Conservation (phyloP, 192 early-diverging fungal species). For the Entophlyctis luteolus region DNA sequence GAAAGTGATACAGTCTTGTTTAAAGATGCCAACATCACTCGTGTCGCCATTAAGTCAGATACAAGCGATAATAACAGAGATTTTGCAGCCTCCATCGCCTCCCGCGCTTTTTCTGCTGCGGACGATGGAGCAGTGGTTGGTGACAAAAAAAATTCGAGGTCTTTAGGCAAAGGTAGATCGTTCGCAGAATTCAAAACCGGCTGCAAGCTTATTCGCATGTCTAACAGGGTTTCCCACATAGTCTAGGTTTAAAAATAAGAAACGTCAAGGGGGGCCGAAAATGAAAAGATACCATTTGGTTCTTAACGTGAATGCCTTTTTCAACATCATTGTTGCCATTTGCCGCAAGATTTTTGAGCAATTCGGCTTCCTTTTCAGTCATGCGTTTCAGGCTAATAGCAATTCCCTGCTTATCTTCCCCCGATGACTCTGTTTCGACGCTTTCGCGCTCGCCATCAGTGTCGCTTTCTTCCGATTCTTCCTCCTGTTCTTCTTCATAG, state of each 20-base stretch:
- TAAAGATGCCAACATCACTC: constrained; percentile 15
- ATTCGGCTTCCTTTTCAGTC: constrained; percentile 77
- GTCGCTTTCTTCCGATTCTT: constrained; percentile 25
- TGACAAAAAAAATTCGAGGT: background rate
- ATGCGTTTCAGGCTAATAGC: constrained; percentile 64
- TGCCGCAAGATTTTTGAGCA: constrained; percentile 73
- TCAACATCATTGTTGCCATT: constrained; percentile 74
- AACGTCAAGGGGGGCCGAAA: background rate
- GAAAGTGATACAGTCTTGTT: constrained; percentile 32
- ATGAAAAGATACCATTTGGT: constrained; percentile 68
- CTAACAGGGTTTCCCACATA: constrained; percentile 28
- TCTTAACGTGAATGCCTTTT: constrained; percentile 85
- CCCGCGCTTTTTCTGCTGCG: background rate
- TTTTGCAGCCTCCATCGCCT: constrained; percentile 1
- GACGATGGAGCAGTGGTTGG: background rate
- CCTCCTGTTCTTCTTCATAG: constrained; percentile 22
- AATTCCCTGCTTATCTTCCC: constrained; percentile 5
- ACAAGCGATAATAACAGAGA: background rate
- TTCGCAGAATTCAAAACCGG: background rate
- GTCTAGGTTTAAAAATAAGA: background rate
- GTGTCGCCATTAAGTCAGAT: background rate
- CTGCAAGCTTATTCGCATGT: constrained; percentile 18
- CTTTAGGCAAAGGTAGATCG: background rate
- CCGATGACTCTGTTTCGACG: constrained; percentile 5
- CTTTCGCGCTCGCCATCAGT: constrained; percentile 38